Evolutionary conservation across 345 rosid genomes (phyloP).

Genomic region (Sonneratia caseolaris): DNA sequence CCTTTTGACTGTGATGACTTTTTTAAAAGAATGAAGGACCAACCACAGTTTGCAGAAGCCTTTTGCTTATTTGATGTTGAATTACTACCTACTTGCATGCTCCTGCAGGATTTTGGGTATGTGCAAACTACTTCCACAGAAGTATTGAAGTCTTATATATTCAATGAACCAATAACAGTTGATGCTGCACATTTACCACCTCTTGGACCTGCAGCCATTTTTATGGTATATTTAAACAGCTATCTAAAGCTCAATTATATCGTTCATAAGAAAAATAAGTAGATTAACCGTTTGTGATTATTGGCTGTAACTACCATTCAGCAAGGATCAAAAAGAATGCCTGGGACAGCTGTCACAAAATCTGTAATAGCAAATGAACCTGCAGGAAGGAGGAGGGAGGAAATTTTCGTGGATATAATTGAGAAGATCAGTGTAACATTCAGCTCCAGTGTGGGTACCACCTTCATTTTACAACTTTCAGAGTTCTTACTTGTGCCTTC

Average conservation of each 20-base stretch:
- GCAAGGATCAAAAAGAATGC: constrained; percentile 98
- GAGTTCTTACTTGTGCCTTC: background rate
- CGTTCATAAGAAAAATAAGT: background rate
- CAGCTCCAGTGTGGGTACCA: constrained; percentile 85
- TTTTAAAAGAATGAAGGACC: too few species aligned
- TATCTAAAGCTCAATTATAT: background rate
- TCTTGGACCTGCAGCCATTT: constrained; percentile 84
- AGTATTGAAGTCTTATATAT: constrained; percentile 78
- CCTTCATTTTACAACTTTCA: background rate
- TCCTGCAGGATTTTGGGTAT: constrained; percentile 82
- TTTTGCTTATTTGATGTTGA: background rate
- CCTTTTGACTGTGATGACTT: too few species aligned
- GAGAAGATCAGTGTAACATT: constrained; percentile 98
- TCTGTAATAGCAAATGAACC: constrained; percentile 99
- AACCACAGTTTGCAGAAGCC: background rate
- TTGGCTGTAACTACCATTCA: constrained; percentile 23
- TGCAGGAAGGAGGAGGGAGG: constrained; percentile 92
- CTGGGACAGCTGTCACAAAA: constrained; percentile 94
- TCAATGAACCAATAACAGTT: constrained; percentile 87
- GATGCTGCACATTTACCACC: constrained; percentile 79
- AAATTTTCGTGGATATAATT: constrained; percentile 92
- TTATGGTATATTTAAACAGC: constrained; percentile 43
- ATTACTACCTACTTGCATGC: background rate
- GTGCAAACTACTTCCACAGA: constrained; percentile 97
- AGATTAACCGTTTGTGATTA: background rate